Conservation (phyloP, 2,329 filamentous ascomycete species). For the Pleomassaria siparia region DNA sequence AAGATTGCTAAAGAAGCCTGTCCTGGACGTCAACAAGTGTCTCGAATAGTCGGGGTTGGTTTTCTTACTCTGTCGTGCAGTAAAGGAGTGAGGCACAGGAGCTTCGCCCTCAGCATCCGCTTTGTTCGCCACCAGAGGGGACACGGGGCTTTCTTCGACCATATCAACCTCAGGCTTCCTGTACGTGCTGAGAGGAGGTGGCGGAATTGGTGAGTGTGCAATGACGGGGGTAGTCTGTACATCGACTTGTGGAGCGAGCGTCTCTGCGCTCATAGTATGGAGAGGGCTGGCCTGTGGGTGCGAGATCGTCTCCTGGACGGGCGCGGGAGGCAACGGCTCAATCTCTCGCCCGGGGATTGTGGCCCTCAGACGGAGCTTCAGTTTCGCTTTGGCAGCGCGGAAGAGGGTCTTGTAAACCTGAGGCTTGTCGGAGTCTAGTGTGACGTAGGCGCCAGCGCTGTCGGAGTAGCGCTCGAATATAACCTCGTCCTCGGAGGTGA, state of each 20-base stretch:
- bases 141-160: conserved; percentile 22
- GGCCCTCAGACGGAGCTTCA: conserved; percentile 88
- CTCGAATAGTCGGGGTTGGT: neutral
- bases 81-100: conserved; percentile 46
- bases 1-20: conserved; percentile 35
- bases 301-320: conserved; percentile 13
- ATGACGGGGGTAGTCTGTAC: conserved; percentile 31
- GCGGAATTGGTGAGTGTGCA: conserved; percentile 25
- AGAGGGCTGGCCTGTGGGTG: conserved; percentile 17
- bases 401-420: conserved; percentile 96
- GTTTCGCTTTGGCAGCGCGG: conserved; percentile 94
- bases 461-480: conserved; percentile 93
- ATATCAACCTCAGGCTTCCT: conserved; percentile 15
- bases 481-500: conserved; percentile 63
- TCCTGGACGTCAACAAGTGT: neutral
- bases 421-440: conserved; percentile 73
- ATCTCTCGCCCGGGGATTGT: conserved; percentile 58
- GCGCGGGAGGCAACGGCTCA: conserved; percentile 19
- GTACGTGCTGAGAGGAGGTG: conserved; percentile 6
- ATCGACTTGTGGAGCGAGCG: conserved; percentile 21
- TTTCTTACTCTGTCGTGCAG: conserved; percentile 34
- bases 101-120: conserved; percentile 37
- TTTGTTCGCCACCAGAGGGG: conserved; percentile 18
- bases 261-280: conserved; percentile 32
- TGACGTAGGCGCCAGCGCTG: conserved; percentile 78